Evolutionary conservation across 305 asterid genomes (phyloP), one percentile per base, ranked within the genome.

Genomic region (Rubia peregrina): DNA sequence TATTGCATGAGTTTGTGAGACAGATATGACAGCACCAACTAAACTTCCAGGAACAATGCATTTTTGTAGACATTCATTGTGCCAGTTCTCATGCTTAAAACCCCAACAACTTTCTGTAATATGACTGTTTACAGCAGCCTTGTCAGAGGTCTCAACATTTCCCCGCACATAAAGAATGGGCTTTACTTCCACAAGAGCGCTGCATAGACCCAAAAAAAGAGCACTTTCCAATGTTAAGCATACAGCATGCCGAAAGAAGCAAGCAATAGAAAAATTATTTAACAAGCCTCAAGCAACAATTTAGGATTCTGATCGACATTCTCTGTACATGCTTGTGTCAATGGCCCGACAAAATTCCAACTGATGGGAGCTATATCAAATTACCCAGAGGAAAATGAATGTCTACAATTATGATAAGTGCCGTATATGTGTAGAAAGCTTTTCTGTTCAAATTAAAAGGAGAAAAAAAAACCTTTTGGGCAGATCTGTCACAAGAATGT

Each of bases 131-230:
- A 63, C 81, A 81, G 70, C 79, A 56, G 63, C 12, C 48, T 73
- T 68, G 64, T 74, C 82, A 77, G 78, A 78, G 73, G 74, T 70
- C 72, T 77, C 86, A 51, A 43, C 16, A 70, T 72, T 73, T 73
- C 79, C 89, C 74, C 85, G 87, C 26, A 73, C 68, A 78, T 82
- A 88, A 76, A 93, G 95, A 77, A 90, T 65, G 44, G 98, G 98
- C 78, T 93, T 93, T 77, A 93, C 85, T 83, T 93, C 98, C 67
- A 93, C 95, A 71, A 75, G 74, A 76, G 98, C 98, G 69, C 98
- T 90, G 84, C 63, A 78, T n/a, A 76, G 17, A 51, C 22, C 4
- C 53, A 12, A 64, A 78, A 74, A 68, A 73, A 73, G 11, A 51
- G 49, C 12, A 67, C 10, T 30, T 66, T 17, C 19, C 43, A 8